Evolutionary conservation across 1,284 basidiomycete species (phyloP), one percentile per base, ranked within the genome.

Genomic region (Puccinia novopanici): DNA sequence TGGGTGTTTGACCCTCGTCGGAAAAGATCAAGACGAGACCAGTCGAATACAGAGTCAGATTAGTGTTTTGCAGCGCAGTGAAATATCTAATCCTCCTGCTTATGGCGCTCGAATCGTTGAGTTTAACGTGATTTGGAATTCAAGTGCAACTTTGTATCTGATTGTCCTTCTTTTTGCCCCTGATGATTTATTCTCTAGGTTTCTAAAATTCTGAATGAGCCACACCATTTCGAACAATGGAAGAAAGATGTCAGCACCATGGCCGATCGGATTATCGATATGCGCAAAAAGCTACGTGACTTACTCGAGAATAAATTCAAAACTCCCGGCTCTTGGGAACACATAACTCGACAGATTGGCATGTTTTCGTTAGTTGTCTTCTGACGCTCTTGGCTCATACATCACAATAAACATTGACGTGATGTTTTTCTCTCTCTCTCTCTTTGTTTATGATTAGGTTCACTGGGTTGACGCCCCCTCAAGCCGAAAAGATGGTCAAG

Each of bases 81-180:
- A 97, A 87, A 96, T 97, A 85, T 94, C 93, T 83, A 96, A 95
- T 85, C 94, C 94, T 67, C 94, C 95, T 1, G 90, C 92, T 24
- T 91, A 93, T 84, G 95, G 95, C 70, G 95, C 95, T 27, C 89
- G 94, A 77, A 86, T 99, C 86, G 95, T 63, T 50, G 52, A 65
- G 77, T 42, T 45, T 54, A 63, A 54, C 37, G 37, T 13, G 50
- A 27, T 55, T 22, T 54, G 19, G 83, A 30, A 22, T 76, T 24
- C 9, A 57, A 54, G 15, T n/a, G 6, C 45, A 61, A 71, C 15
- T 27, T 19, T 12, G n/a, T 6, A 52, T 71, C 15, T 10, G 22
- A 34, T 24, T 55, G 45, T 45, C 8, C 45, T 50, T 27, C 9
- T 30, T 27, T 42, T 17, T 50, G 9, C 37, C 17, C 17, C 2